phyloP scores from a whole-genome alignment of 805 yeast genomes.

The Hanseniaspora meyeri region DNA sequence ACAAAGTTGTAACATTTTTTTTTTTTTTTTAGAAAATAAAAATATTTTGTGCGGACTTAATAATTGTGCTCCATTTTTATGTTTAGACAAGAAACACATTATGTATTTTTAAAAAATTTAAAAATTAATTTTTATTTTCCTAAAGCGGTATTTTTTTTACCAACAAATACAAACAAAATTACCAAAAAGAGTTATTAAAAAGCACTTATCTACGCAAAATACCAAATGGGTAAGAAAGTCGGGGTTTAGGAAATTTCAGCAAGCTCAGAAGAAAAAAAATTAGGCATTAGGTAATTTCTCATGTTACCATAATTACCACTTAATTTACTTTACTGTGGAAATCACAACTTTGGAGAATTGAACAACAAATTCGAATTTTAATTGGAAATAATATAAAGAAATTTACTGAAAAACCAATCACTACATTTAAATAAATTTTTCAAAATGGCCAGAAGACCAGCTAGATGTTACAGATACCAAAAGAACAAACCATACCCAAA shows the following conservation, averaged over 20 bases:
- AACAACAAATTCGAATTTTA: too few relatives aligned
- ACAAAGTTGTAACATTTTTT: not conserved
- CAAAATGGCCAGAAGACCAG: conserved; percentile 99
- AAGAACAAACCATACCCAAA: conserved; percentile 99
- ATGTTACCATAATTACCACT: too few relatives aligned
- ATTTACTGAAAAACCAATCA: conserved; percentile 3
- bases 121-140: not conserved
- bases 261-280: not conserved
- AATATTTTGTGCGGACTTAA: not conserved
- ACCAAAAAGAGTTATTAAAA: too few relatives aligned
- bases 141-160: not conserved
- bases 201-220: not conserved
- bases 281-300: not conserved
- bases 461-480: conserved; percentile 99
- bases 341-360: too few relatives aligned
- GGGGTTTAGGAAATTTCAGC: not conserved
- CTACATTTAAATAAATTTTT: conserved; percentile 20
- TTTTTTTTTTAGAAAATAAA: too few relatives aligned
- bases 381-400: too few relatives aligned
- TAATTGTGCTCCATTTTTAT: not conserved
- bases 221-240: not conserved
- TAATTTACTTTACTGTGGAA: too few relatives aligned
- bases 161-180: too few relatives aligned
- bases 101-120: too few relatives aligned
- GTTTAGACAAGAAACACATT: not conserved